Base-by-base conservation (phyloP, 768 basidiomycete species). In the Rhizopogon roseolus region DNA sequence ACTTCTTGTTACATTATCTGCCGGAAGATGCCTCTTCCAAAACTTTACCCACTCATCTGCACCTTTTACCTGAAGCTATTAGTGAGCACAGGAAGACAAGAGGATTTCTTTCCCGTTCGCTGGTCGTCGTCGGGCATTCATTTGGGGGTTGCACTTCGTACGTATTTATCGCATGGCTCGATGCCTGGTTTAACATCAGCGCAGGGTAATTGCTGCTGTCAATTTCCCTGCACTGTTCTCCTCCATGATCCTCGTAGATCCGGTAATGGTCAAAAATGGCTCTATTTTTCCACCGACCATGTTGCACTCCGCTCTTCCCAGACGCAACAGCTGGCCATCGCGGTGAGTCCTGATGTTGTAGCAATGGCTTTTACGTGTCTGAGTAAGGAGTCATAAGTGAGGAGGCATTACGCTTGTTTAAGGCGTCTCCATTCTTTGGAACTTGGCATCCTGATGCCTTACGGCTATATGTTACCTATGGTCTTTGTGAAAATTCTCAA, bases 71-170 rank as follows among this genome's bases (percentile, higher is more conserved):
- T 0, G 51, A 64, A 0, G 58, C 65, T 5, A 74, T 81, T 52
- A 68, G 80, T 0, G 62, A 69, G 1, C 50, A 61, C 14, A 79
- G 89, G 37, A 63, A 66, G 38, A 54, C 56, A 3, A 59, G 65
- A 25, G 88, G 89, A 0, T 82, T 84, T 61, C 56, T 43, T 1
- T 57, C 70, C 5, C 78, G 86, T 36, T 80, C 68, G n/a, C 61
- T 93, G 2, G 73, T 93, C 25, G 83, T 75, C 5, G 71, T 93
- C 3, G 93, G 91, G 0, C 94, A 97, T 64, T 94, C 91, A 0
- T 84, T 90, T 52, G 91, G 94, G 17, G 93, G 88, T 2, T 86
- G 85, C 62, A 82, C 84, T 2, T 77, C 82, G 85, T 90, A 63
- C 62, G 89, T 75, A 51, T 9, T 53, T 17, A 17, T 39, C 5